phyloP scores from a whole-genome alignment of 2,329 filamentous ascomycete species.

The Xylaria arbuscula region DNA sequence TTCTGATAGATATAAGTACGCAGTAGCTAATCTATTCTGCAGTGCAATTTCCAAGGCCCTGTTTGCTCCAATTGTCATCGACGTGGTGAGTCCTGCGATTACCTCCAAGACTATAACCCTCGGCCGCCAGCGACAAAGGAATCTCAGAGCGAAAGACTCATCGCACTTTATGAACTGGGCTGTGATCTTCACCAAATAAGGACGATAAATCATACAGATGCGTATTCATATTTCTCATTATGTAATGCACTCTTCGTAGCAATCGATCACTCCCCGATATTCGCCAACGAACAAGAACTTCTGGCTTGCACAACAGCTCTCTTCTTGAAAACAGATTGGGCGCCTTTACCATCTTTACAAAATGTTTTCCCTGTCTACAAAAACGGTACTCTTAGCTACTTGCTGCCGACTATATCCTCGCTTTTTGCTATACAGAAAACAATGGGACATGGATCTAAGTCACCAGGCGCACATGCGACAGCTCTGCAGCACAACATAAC shows the following conservation, averaged over 20 bases:
- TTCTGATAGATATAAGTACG: background rate
- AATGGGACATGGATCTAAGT: conserved; percentile 17
- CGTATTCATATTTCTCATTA: background rate
- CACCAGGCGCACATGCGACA: conserved; percentile 27
- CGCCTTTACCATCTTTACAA: background rate
- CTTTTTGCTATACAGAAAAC: conserved; percentile 39
- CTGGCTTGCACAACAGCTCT: conserved; percentile 11
- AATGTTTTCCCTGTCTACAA: background rate
- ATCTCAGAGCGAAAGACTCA: background rate
- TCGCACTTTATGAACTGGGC: background rate
- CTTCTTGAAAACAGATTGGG: conserved; percentile 6
- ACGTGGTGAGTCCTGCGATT: conserved; percentile 42
- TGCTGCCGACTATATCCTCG: conserved; percentile 38
- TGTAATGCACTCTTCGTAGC: conserved; percentile 19
- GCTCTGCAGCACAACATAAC: conserved; percentile 43
- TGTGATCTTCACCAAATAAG: background rate
- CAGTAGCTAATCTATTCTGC: conserved; percentile 6
- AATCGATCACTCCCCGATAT: conserved; percentile 10
- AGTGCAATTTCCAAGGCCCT: conserved; percentile 43
- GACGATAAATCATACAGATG: background rate
- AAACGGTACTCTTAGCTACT: conserved; percentile 32
- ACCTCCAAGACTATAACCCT: conserved; percentile 11
- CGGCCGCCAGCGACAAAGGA: conserved; percentile 1
- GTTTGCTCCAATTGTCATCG: conserved; percentile 41
- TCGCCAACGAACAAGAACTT: conserved; percentile 21